These are phyloP conservation scores for Acorus gramineus DNA, from an alignment of 106 monocot species.

Conservation along the genomic window DNA sequence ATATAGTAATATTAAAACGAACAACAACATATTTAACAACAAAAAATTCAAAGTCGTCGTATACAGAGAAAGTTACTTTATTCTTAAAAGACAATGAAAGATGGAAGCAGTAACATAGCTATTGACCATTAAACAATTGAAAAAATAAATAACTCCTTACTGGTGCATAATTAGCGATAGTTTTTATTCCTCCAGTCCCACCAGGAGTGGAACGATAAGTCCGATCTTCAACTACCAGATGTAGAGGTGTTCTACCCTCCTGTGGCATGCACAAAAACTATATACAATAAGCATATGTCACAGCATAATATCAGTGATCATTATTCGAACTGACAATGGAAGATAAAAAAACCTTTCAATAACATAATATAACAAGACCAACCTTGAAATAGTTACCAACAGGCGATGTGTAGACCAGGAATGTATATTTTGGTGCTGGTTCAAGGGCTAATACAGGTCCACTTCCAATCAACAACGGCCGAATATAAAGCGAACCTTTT, in stretches of 20 bases:
- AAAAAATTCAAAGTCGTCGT: background rate
- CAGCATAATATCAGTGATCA: too few relatives aligned
- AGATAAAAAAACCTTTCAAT: too few relatives aligned
- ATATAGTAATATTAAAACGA: too few relatives aligned
- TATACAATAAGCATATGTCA: too few relatives aligned
- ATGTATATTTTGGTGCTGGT: slow-evolving; percentile 44
- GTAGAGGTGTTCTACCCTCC: slow-evolving; percentile 77
- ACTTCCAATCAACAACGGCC: slow-evolving; percentile 50
- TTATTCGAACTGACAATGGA: too few relatives aligned
- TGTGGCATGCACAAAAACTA: slow-evolving; percentile 4
- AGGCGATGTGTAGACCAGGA: slow-evolving; percentile 42
- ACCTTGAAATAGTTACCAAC: slow-evolving; percentile 66
- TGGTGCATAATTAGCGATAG: slow-evolving; percentile 86
- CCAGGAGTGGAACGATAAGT: slow-evolving; percentile 70
- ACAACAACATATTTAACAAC: too few relatives aligned
- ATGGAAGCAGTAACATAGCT: background rate
- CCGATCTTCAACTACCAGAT: slow-evolving; percentile 53
- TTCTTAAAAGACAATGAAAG: background rate
- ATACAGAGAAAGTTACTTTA: background rate
- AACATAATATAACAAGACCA: background rate
- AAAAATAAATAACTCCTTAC: slow-evolving; percentile 16
- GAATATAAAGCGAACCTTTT: slow-evolving; percentile 47
- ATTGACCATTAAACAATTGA: background rate
- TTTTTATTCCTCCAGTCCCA: slow-evolving; percentile 74
- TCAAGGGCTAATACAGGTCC: slow-evolving; percentile 43